Evolutionary conservation across 2,329 filamentous ascomycete species (phyloP).

Genomic region (Ilyonectria robusta): DNA sequence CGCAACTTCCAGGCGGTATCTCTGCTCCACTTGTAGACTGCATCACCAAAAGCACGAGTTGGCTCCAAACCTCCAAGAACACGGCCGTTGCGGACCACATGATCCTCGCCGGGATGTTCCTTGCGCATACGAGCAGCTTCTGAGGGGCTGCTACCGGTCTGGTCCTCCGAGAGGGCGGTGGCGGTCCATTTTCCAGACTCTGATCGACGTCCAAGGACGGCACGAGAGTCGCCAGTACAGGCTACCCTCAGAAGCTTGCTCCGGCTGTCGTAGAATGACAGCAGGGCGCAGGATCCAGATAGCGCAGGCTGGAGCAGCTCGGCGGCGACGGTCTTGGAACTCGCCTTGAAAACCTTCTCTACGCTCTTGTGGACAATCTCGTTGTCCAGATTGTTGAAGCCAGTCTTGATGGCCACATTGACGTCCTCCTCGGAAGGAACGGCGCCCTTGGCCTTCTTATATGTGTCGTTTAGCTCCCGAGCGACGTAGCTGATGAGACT

Average conservation of each 20-base stretch:
- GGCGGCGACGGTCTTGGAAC: conserved; percentile 91
- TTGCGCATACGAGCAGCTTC: conserved; percentile 87
- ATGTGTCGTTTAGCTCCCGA: conserved; percentile 91
- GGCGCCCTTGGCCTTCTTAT: conserved; percentile 77
- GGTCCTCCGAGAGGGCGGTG: conserved; percentile 89
- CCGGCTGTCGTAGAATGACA: conserved; percentile 95
- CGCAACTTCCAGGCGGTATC: conserved; percentile 89
- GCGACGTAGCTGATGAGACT: conserved; percentile 93
- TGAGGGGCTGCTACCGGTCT: conserved; percentile 90
- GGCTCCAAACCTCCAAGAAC: conserved; percentile 94
- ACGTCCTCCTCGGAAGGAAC: conserved; percentile 84
- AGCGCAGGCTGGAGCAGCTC: conserved; percentile 93
- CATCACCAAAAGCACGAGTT: conserved; percentile 94
- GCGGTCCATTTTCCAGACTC: conserved; percentile 92
- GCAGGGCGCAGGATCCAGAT: conserved; percentile 95
- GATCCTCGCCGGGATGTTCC: conserved; percentile 89
- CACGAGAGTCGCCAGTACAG: conserved; percentile 96
- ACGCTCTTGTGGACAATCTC: conserved; percentile 97
- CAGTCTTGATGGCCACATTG: conserved; percentile 91
- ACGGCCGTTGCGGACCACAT: conserved; percentile 89
- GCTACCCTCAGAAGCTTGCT: conserved; percentile 93
- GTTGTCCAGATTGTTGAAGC: conserved; percentile 89
- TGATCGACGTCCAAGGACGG: conserved; percentile 87
- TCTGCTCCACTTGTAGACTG: conserved; percentile 94
- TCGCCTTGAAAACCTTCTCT: conserved; percentile 88